Evolutionary conservation across 2,329 filamentous ascomycete species (phyloP).

Genomic region (Clonostachys chloroleuca): DNA sequence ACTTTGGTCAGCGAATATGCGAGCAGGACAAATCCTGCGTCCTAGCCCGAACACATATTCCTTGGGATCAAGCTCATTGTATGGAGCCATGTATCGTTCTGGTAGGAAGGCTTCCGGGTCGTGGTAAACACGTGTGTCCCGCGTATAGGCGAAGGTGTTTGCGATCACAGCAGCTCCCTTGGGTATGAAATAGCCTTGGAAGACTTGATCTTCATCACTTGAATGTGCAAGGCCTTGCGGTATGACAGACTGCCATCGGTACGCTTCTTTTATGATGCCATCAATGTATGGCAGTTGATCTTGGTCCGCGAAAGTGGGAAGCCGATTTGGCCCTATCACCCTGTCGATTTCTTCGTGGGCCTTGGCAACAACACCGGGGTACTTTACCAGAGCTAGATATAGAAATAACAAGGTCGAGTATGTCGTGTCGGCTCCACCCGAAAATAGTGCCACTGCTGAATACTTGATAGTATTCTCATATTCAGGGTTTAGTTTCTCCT

Average conservation of each 20-base stretch:
- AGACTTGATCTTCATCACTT: conserved; percentile 19
- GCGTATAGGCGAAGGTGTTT: conserved; percentile 14
- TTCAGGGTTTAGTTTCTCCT: not conserved
- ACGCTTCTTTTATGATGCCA: conserved; percentile 15
- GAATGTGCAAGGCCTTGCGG: conserved; percentile 30
- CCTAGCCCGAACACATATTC: conserved; percentile 9
- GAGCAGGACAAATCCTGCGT: conserved; percentile 10
- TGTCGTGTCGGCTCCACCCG: conserved; percentile 12
- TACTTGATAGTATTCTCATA: conserved; percentile 6
- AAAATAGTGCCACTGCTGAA: conserved; percentile 9
- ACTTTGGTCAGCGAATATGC: conserved; percentile 8
- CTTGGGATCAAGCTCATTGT: conserved; percentile 6
- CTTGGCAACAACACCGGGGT: conserved; percentile 11
- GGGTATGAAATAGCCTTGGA: conserved; percentile 15
- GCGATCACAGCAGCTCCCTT: conserved; percentile 15
- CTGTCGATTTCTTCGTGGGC: conserved; percentile 15
- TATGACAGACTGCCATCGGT: conserved; percentile 14
- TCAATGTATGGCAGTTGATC: conserved; percentile 16
- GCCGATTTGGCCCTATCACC: conserved; percentile 14
- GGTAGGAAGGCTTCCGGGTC: conserved; percentile 2
- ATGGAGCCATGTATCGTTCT: conserved; percentile 2
- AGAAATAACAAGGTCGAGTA: conserved; percentile 10
- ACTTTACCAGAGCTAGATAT: conserved; percentile 15
- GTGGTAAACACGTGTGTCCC: conserved; percentile 1
- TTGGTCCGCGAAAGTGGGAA: conserved; percentile 13